Conservation (phyloP, 106 monocot genomes). For the Iris macrosiphon region DNA sequence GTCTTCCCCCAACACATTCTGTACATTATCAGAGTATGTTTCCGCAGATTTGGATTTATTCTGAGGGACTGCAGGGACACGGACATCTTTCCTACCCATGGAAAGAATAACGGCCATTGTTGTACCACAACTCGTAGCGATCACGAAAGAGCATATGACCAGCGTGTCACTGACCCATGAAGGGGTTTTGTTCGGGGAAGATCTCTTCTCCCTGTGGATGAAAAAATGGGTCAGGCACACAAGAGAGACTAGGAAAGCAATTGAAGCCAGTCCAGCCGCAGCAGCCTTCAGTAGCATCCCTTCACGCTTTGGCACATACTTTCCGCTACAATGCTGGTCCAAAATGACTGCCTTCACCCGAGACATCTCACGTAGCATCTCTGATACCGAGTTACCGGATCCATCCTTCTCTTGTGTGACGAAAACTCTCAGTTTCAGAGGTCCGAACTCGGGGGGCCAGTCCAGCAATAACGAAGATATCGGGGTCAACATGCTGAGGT, state of each 20-base stretch:
- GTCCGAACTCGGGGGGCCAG: not conserved
- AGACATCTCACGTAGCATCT: slow-evolving; percentile 27
- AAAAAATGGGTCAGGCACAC: slow-evolving; percentile 32
- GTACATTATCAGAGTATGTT: slow-evolving; percentile 6
- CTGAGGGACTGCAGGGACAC: not conserved
- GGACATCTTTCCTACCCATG: slow-evolving; percentile 3
- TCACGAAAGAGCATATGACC: slow-evolving; percentile 32
- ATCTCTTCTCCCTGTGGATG: slow-evolving; percentile 19
- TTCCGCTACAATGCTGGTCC: not conserved
- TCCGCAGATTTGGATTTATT: not conserved
- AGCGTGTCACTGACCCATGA: slow-evolving; percentile 61
- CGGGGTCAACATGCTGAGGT: slow-evolving; percentile 58
- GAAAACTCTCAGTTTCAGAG: slow-evolving; percentile 31
- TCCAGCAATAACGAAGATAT: slow-evolving; percentile 29
- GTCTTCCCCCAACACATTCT: slow-evolving; percentile 5
- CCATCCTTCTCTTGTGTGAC: slow-evolving; percentile 52
- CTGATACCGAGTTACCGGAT: slow-evolving; percentile 8
- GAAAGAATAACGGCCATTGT: slow-evolving; percentile 7
- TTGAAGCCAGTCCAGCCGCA: slow-evolving; percentile 26
- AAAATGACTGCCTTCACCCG: slow-evolving; percentile 14
- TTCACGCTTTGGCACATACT: slow-evolving; percentile 8
- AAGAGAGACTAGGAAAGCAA: slow-evolving; percentile 36
- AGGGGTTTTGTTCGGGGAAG: slow-evolving; percentile 22
- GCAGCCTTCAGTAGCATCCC: slow-evolving; percentile 27
- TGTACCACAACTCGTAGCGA: slow-evolving; percentile 25